These are phyloP conservation scores for Fusarium sp. DNA, from an alignment of 2,329 filamentous ascomycete genomes.

Conservation along the genomic window DNA sequence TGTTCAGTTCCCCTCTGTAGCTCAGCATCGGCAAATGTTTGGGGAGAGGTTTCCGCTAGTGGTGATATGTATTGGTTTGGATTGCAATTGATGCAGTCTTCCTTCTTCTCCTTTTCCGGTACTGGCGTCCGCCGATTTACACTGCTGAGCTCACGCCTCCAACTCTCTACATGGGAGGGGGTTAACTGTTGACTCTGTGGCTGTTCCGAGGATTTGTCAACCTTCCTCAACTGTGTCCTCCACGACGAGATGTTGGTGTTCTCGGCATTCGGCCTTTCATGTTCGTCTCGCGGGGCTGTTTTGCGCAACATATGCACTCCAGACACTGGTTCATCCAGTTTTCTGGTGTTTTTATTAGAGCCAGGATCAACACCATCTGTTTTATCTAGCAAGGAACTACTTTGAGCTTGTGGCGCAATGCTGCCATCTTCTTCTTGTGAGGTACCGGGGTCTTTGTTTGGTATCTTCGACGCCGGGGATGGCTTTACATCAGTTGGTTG, in stretches of 20 bases:
- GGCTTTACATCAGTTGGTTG: slow-evolving; percentile 1
- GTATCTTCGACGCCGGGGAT: neutral
- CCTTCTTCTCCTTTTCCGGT: slow-evolving; percentile 23
- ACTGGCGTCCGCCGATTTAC: slow-evolving; percentile 28
- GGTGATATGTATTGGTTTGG: slow-evolving; percentile 35
- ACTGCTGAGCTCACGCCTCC: slow-evolving; percentile 44
- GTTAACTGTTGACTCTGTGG: slow-evolving; percentile 21
- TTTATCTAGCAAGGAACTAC: neutral
- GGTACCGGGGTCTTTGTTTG: neutral
- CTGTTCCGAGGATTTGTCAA: slow-evolving; percentile 37
- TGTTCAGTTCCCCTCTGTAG: neutral
- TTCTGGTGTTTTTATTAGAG: neutral
- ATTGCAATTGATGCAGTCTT: slow-evolving; percentile 43
- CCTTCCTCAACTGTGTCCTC: slow-evolving; percentile 45
- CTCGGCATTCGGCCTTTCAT: slow-evolving; percentile 13
- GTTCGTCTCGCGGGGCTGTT: slow-evolving; percentile 1
- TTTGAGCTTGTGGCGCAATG: slow-evolving; percentile 4
- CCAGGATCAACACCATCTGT: neutral
- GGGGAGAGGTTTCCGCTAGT: slow-evolving; percentile 2
- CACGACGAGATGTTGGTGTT: slow-evolving; percentile 34
- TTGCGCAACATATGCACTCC: slow-evolving; percentile 22
- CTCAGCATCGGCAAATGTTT: slow-evolving; percentile 7
- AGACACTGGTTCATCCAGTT: slow-evolving; percentile 3
- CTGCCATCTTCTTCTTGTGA: slow-evolving; percentile 2
- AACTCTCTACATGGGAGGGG: slow-evolving; percentile 33